Evolutionary conservation across 202 grass and related monocot species (phyloP), one percentile per base, ranked within the genome.

Genomic region (Bolboschoenoplectus hybrid): DNA sequence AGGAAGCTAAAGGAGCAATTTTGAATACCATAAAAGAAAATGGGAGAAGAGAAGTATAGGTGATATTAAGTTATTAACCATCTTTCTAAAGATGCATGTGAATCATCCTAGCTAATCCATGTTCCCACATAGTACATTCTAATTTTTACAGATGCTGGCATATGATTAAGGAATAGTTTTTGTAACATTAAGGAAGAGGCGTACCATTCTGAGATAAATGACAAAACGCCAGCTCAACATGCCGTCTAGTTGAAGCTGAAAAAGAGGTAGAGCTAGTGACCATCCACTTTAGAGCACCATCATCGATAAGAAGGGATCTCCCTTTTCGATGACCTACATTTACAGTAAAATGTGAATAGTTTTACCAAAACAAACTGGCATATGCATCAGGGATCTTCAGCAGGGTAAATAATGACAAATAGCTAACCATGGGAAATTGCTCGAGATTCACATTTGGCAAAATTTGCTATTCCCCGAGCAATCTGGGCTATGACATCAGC

Each of bases 401-500:
- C 39, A 52, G 14, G 64, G 47, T 11, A 87, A 86, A 4, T 83
- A 83, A 10, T 67, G 38, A 81, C 9, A 90, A 60, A 40, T 72
- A 74, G 72, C 86, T 74, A 57, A 98, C 96, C 96, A 89, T 98
- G 93, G 82, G 82, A 92, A 66, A 90, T 94, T 84, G 89, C 87
- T 77, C 93, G 91, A 65, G 96, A 98, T 98, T 96, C 97, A 91
- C 90, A 96, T 89, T 98, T 98, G 85, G 93, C 97, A 83, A 94
- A 96, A 82, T 98, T 98, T 58, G 97, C 89, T 34, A 98, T 90
- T 76, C 97, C 97, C 81, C 97, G 87, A 87, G 97, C 93, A 85
- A 98, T 89, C 84, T 98, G 97, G 81, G 97, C 89, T 89, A 94
- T 90, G 12, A 98, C 97, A 84, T 98, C 97, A 45, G n/a, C 84